A percentile compares a stretch with the other conserved stretches of the same genome.
These are phyloP conservation scores for Bertia moriformis DNA, from an alignment of 2,329 filamentous ascomycete genomes.

Conservation along the genomic window DNA sequence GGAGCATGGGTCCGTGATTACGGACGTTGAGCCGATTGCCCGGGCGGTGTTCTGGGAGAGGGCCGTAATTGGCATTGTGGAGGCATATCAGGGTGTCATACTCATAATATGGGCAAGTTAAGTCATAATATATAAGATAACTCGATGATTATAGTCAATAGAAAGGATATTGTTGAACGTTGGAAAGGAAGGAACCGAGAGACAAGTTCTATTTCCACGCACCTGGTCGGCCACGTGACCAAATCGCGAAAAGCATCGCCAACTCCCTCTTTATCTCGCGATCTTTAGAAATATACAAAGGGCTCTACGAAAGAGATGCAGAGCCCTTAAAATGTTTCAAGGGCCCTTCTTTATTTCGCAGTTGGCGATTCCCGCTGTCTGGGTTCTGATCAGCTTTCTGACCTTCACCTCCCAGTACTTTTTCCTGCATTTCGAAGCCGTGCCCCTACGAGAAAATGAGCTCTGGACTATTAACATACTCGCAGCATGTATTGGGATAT, in stretches of 20 bases:
- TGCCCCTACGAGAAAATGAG: constrained; percentile 30
- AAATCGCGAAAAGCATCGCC: no score
- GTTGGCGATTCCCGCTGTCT: constrained; percentile 37
- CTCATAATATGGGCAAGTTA: no score
- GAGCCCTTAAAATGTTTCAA: neutral
- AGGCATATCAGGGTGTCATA: neutral
- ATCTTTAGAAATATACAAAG: no score
- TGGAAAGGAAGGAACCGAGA: no score
- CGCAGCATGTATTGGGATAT: constrained; percentile 37
- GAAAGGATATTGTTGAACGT: no score
- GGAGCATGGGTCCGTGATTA: constrained; percentile 37
- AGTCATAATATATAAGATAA: no score
- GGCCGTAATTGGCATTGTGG: constrained; percentile 26
- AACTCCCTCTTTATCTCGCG: no score
- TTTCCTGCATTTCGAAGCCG: constrained; percentile 35
- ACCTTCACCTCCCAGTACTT: constrained; percentile 44
- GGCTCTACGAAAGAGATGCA: no score
- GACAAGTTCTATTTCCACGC: no score
- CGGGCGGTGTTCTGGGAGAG: constrained; percentile 24
- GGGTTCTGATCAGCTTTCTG: constrained; percentile 38
- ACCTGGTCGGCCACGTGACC: no score
- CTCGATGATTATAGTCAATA: no score
- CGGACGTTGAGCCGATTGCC: constrained; percentile 39
- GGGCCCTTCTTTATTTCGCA: constrained; percentile 9
- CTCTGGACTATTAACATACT: constrained; percentile 37